Base-by-base conservation (phyloP, 352 stramenopile species). In the Globisporangium paddicum region DNA sequence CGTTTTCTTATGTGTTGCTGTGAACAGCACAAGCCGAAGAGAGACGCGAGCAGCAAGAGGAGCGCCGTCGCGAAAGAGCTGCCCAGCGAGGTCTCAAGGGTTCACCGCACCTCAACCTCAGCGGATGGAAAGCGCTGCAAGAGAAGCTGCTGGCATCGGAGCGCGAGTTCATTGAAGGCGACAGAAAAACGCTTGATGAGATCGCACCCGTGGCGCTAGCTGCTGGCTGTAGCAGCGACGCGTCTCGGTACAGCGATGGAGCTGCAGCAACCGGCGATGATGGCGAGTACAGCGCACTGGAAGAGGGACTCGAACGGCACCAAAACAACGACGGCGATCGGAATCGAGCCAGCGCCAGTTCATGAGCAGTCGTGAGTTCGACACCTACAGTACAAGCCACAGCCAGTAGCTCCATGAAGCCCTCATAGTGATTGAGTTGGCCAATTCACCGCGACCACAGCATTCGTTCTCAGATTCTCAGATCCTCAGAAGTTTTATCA, bases 41-140 rank as follows among this genome's bases (percentile, higher is more conserved):
- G 9, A 23, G 45, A 25, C 23, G 32, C 2, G 50, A 55, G 28
- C 41, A 23, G 13, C 51, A 19, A 6, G 45, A 62, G 35, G 25
- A 62, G 38, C 53, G 37, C 16, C 42, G 51, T 9, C 18, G 18
- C 5, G 54, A 55, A 18, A 57, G 51, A 34, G 19, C 49, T 8
- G 59, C 62, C 0, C 50, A 62, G 44, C 57, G 44, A 8, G 42
- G 52, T 10, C 58, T 60, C 1, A 63, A 53, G 26, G 69, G 77
- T 1, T 61, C 67, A 1, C 60, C 61, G 28, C 66, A 47, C 19
- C 21, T 87, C 7, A 68, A 50, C 1, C 66, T 87, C 11, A 67
- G 62, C 0, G 75, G 73, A 1, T 87, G 77, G 77, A 79, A 69
- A 38, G 68, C 74, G 21, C 67, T 84, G 47, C 77, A 71, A 5